Conservation (phyloP, 75 land plant genomes). For the Cunninghamia lanceolata region DNA sequence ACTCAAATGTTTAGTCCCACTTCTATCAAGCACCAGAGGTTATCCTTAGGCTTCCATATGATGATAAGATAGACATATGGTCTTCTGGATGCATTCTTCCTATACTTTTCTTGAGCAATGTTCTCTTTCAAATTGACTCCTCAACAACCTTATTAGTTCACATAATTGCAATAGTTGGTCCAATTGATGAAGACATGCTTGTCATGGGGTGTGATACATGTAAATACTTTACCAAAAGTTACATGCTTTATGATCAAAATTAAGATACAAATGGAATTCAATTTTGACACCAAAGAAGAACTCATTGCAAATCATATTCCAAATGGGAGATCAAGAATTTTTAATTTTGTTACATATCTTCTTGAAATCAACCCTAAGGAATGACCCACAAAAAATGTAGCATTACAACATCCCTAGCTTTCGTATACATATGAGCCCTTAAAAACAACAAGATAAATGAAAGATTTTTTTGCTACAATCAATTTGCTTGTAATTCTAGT, state of each 20-base stretch:
- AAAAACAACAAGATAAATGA: neutral
- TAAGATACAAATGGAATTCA: slow-evolving; percentile 94
- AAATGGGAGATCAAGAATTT: slow-evolving; percentile 98
- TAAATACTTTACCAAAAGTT: slow-evolving; percentile 92
- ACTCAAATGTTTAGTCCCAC: slow-evolving; percentile 97
- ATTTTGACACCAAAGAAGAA: slow-evolving; percentile 90
- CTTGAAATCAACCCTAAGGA: slow-evolving; percentile 79
- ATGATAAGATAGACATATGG: slow-evolving; percentile 97
- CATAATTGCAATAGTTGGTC: slow-evolving; percentile 88
- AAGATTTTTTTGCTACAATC: neutral
- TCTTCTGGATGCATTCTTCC: slow-evolving; percentile 99
- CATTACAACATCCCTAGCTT: slow-evolving; percentile 91
- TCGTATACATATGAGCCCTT: slow-evolving; percentile 77
- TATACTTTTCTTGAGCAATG: slow-evolving; percentile 98
- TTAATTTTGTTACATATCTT: slow-evolving; percentile 84
- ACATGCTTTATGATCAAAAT: slow-evolving; percentile 92
- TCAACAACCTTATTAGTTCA: slow-evolving; percentile 92
- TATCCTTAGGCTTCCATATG: slow-evolving; percentile 92
- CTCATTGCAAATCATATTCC: slow-evolving; percentile 78
- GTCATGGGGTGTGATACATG: slow-evolving; percentile 91
- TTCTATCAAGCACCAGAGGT: slow-evolving; percentile 99
- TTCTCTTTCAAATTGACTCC: slow-evolving; percentile 97
- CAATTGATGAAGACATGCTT: slow-evolving; percentile 87
- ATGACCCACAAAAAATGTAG: slow-evolving; percentile 85
- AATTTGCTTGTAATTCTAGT: neutral